Evolutionary conservation across 805 yeast species (phyloP).

Genomic region (Barnettozyma siamensis): DNA sequence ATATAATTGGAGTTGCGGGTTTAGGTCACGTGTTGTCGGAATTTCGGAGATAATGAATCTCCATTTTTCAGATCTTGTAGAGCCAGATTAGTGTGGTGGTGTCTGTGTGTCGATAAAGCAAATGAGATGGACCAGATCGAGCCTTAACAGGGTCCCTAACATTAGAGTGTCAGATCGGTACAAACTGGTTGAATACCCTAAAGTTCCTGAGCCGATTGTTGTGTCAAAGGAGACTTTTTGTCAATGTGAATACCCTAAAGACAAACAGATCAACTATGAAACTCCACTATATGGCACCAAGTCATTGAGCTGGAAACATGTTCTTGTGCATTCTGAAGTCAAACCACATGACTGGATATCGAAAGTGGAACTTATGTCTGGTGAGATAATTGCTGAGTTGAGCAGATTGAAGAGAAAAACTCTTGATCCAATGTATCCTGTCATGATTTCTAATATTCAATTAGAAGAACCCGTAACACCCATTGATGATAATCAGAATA

Average conservation of each 20-base stretch:
- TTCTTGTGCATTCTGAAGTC: slow-evolving; percentile 45
- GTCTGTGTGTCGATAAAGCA: background rate
- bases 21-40: background rate
- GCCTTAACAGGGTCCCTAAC: slow-evolving; percentile 1
- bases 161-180: slow-evolving; percentile 12
- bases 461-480: slow-evolving; percentile 15
- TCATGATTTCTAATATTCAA: slow-evolving; percentile 42
- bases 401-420: slow-evolving; percentile 28
- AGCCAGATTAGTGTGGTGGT: too few relatives aligned
- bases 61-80: background rate
- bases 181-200: slow-evolving; percentile 12
- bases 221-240: slow-evolving; percentile 38
- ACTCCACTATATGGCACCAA: slow-evolving; percentile 42
- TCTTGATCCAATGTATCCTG: slow-evolving; percentile 42
- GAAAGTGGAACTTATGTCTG: slow-evolving; percentile 44
- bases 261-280: slow-evolving; percentile 35
- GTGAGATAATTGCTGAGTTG: slow-evolving; percentile 37
- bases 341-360: slow-evolving; percentile 30
- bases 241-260: slow-evolving; percentile 37
- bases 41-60: background rate
- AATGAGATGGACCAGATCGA: slow-evolving; percentile 13
- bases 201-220: slow-evolving; percentile 15
- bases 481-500: background rate
- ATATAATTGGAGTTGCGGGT: background rate
- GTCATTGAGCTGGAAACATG: slow-evolving; percentile 49